phyloP scores from a whole-genome alignment of 1,284 basidiomycete species.

The Marasmius oreades region DNA sequence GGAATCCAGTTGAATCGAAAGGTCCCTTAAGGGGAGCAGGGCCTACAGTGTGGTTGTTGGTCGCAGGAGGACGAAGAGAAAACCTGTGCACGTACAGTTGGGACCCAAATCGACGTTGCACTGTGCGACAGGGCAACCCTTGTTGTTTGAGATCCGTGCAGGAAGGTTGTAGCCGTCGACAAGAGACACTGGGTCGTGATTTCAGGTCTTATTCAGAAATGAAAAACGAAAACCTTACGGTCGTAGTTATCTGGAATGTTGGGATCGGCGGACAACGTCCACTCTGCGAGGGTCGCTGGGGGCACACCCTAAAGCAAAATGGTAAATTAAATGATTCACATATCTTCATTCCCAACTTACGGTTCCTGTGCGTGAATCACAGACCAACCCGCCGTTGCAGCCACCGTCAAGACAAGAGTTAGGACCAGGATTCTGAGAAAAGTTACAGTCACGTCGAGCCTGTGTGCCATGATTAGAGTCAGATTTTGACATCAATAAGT shows the following conservation, averaged over 20 bases:
- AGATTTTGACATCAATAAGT: background rate
- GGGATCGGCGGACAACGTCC: slow-evolving; percentile 32
- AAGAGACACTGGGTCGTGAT: slow-evolving; percentile 31
- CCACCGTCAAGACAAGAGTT: slow-evolving; percentile 41
- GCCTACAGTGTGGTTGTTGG: slow-evolving; percentile 27
- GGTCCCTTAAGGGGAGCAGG: slow-evolving; percentile 51
- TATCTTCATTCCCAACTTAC: slow-evolving; percentile 15
- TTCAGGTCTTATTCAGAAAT: background rate
- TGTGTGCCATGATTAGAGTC: slow-evolving; percentile 11
- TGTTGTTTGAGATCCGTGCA: slow-evolving; percentile 35
- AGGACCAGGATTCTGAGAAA: slow-evolving; percentile 33
- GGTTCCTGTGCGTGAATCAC: slow-evolving; percentile 36
- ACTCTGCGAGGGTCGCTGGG: slow-evolving; percentile 43
- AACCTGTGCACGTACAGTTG: slow-evolving; percentile 7
- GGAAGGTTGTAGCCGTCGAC: slow-evolving; percentile 59
- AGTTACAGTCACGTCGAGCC: slow-evolving; percentile 34
- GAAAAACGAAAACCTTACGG: slow-evolving; percentile 22
- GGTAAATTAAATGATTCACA: background rate
- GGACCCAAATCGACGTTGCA: slow-evolving; percentile 41
- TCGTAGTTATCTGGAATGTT: slow-evolving; percentile 40
- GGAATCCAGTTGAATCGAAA: slow-evolving; percentile 47
- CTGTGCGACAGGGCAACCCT: slow-evolving; percentile 35
- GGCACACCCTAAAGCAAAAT: slow-evolving; percentile 34
- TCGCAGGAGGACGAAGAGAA: background rate
- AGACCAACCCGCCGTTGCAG: slow-evolving; percentile 44